Conservation (phyloP, 805 yeast species). For the Barnettozyma salicaria region DNA sequence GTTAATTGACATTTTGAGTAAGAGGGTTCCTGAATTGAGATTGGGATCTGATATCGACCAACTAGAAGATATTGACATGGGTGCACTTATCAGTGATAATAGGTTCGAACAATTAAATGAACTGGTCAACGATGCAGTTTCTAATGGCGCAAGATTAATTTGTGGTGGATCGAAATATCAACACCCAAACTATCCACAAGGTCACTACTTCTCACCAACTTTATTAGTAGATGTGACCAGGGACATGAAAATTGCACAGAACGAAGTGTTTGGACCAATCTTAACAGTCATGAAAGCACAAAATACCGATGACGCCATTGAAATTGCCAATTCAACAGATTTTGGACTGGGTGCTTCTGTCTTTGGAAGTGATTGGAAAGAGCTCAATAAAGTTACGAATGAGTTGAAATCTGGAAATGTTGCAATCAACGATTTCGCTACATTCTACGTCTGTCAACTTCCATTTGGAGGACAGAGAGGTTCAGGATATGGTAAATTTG, state of each 20-base stretch:
- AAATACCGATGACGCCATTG: conserved; percentile 59
- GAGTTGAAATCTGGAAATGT: conserved; percentile 79
- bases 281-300: conserved; percentile 72
- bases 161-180: conserved; percentile 74
- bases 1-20: conserved; percentile 49
- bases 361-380: conserved; percentile 59
- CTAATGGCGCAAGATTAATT: conserved; percentile 72
- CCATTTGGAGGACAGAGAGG: conserved; percentile 96
- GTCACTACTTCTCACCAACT: conserved; percentile 91
- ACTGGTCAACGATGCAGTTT: conserved; percentile 67
- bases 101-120: conserved; percentile 64
- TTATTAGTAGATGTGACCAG: conserved; percentile 74
- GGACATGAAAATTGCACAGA: conserved; percentile 72
- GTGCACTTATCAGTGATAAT: conserved; percentile 83
- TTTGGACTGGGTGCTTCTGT: conserved; percentile 92
- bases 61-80: conserved; percentile 87
- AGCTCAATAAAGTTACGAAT: conserved; percentile 58
- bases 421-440: conserved; percentile 96
- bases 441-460: conserved; percentile 88
- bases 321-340: conserved; percentile 74
- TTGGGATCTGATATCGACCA: conserved; percentile 92
- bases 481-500: conserved; percentile 96
- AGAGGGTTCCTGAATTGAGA: conserved; percentile 56
- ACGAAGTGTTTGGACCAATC: conserved; percentile 94
- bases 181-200: conserved; percentile 94